These are phyloP conservation scores for Wickerhamiella cacticola DNA, from an alignment of 805 yeast species.

Conservation along the genomic window DNA sequence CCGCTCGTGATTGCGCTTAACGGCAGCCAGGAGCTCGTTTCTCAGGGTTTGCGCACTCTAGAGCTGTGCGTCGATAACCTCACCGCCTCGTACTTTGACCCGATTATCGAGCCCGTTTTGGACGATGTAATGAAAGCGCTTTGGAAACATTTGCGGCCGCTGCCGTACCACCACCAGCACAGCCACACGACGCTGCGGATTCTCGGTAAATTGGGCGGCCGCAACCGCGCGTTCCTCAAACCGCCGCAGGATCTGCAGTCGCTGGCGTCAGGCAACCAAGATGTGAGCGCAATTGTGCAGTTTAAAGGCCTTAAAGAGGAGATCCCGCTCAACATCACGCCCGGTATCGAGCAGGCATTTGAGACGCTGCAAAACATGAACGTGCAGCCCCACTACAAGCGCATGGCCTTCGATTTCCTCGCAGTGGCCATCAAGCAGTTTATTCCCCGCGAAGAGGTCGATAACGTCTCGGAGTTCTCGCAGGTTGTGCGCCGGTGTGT, in stretches of 20 bases:
- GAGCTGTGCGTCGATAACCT: conserved; percentile 93
- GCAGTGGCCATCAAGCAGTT: conserved; percentile 54
- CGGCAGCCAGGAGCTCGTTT: conserved; percentile 80
- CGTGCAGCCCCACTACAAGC: conserved; percentile 48
- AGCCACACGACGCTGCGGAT: conserved; percentile 90
- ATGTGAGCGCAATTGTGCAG: conserved; percentile 52
- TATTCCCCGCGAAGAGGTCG: conserved; percentile 36
- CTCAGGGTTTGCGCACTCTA: conserved; percentile 88
- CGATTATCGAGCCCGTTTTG: conserved; percentile 90
- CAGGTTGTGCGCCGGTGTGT: conserved; percentile 18
- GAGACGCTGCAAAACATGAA: conserved; percentile 56
- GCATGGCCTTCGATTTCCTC: conserved; percentile 66
- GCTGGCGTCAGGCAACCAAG: conserved; percentile 44
- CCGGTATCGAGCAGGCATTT: conserved; percentile 72
- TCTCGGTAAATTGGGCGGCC: conserved; percentile 90
- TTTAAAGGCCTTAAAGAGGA: conserved; percentile 55
- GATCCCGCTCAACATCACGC: conserved; percentile 65
- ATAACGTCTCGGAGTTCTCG: conserved; percentile 29
- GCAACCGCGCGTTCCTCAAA: conserved; percentile 75
- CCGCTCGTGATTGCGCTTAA: conserved; percentile 86
- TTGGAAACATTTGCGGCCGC: conserved; percentile 81
- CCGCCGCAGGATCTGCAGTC: conserved; percentile 57
- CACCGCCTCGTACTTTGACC: conserved; percentile 94
- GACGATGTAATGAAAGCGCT: conserved; percentile 89
- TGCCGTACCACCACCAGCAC: conserved; percentile 90